phyloP scores from a whole-genome alignment of 805 yeast species.

The Wickerhamiella cacticola region DNA sequence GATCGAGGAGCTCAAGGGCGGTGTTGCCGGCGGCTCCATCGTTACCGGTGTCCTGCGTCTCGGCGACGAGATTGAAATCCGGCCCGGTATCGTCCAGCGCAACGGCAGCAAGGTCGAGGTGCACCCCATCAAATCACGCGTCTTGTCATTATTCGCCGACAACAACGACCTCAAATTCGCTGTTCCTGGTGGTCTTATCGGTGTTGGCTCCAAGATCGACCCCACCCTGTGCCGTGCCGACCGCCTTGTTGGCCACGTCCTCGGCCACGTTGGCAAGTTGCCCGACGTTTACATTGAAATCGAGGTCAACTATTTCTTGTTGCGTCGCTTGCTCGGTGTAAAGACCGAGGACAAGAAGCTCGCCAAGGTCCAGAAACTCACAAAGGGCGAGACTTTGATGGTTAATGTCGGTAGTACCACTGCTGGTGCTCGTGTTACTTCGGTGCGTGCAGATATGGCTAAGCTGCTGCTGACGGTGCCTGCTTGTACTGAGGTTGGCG shows the following conservation, averaged over 20 bases:
- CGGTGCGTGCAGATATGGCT: slow-evolving; percentile 98
- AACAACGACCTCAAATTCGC: slow-evolving; percentile 96
- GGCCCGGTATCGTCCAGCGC: slow-evolving; percentile 98
- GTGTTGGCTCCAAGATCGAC: slow-evolving; percentile 98
- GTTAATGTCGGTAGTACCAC: slow-evolving; percentile 99
- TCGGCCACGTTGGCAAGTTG: slow-evolving; percentile 91
- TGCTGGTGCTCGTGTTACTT: slow-evolving; percentile 96
- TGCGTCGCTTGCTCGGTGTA: slow-evolving; percentile 95
- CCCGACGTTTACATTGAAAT: slow-evolving; percentile 96
- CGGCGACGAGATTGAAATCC: slow-evolving; percentile 96
- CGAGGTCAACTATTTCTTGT: slow-evolving; percentile 90
- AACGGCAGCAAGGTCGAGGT: slow-evolving; percentile 82
- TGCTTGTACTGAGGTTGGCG: slow-evolving; percentile 96
- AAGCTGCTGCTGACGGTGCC: slow-evolving; percentile 93
- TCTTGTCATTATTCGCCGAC: slow-evolving; percentile 91
- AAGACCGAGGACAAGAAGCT: slow-evolving; percentile 95
- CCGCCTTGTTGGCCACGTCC: slow-evolving; percentile 97
- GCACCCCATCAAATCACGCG: slow-evolving; percentile 88
- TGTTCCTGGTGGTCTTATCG: slow-evolving; percentile 99
- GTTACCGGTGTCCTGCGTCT: slow-evolving; percentile 92
- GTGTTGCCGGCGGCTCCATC: slow-evolving; percentile 99
- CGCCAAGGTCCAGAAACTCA: slow-evolving; percentile 91
- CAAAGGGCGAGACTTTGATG: slow-evolving; percentile 92
- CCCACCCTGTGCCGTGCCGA: slow-evolving; percentile 99
- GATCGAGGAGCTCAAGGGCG: slow-evolving; percentile 93